Evolutionary conservation across 2,329 filamentous ascomycete species (phyloP), one percentile per base, ranked within the genome.

Genomic region (Eutypella sp.): DNA sequence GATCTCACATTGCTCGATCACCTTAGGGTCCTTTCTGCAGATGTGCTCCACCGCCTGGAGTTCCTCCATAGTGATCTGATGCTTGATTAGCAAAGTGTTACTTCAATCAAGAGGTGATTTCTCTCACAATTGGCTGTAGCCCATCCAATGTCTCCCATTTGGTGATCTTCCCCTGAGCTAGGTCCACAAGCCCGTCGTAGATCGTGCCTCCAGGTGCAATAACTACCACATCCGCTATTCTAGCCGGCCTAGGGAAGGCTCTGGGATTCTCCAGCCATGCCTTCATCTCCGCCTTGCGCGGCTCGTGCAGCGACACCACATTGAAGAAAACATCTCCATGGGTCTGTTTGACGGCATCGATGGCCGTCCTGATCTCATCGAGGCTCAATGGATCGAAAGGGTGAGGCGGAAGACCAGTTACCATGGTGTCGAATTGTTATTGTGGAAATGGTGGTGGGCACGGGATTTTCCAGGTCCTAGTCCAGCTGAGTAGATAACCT

Each of bases 1-100:
- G 48, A 96, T 78, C 6, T 78, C 79, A 60, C 91, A 96, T 66
- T 96, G 90, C 67, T 96, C 89, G 54, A 96, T 93, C 49, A 96
- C 89, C 58, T 85, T 87, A 13, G 87, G 81, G 61, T 96, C 89
- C 57, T 82, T 83, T 53, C 90, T 81, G 48, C 82, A 80, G 39
- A 91, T 69, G 46, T 78, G 74, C 67, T 96, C 91, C 1, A 95
- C 90, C 45, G 81, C 76, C 57, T 89, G 80, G 29, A 96, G 75
- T 64, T 96, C 91, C 61, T 96, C 90, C 80, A 95, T 89, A 0
- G 89, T 95, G 61, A 96, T 95, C 81, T 86, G 5, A 57, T 53
- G 40, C 20, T 37, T 3, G 18, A 19, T 55, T 19, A 53, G 46
- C 24, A 39, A 29, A n/a, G 3, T 5, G 19, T 23, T 24, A n/a